Evolutionary conservation across 1,284 basidiomycete genomes (phyloP).

Genomic region (Pseudozyma sp.): DNA sequence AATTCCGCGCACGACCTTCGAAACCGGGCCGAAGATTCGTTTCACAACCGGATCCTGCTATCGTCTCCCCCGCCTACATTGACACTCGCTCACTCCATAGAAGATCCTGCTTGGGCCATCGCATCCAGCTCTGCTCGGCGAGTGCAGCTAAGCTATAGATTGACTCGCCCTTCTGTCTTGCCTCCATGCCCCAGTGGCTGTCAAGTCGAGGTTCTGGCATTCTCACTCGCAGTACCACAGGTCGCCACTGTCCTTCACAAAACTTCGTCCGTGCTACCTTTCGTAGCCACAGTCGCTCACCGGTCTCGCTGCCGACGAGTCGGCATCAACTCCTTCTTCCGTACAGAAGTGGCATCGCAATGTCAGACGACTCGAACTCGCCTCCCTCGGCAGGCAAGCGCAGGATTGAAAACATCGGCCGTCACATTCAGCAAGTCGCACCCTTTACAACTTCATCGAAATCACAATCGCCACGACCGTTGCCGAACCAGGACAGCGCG

Average conservation of each 20-base stretch:
- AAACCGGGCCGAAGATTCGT: too few species aligned
- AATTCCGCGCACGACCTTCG: too few species aligned
- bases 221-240: not conserved
- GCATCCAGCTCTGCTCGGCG: not conserved
- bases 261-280: not conserved
- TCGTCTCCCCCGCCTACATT: too few species aligned
- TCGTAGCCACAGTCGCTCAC: slow-evolving; percentile 3
- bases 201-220: slow-evolving; percentile 13
- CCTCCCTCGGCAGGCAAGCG: slow-evolving; percentile 28
- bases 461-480: slow-evolving; percentile 19
- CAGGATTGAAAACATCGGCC: slow-evolving; percentile 39
- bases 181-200: slow-evolving; percentile 27
- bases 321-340: not conserved
- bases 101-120: too few species aligned
- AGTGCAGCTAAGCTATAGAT: not conserved
- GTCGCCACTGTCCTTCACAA: not conserved
- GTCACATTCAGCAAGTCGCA: slow-evolving; percentile 34
- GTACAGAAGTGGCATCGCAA: not conserved
- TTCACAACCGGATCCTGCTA: too few species aligned
- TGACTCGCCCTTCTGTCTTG: not conserved
- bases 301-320: not conserved
- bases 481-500: slow-evolving; percentile 9
- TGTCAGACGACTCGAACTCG: slow-evolving; percentile 37
- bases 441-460: slow-evolving; percentile 34
- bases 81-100: too few species aligned